Evolutionary conservation across 805 yeast species (phyloP).

Genomic region (Kregervanrija fluxuum): DNA sequence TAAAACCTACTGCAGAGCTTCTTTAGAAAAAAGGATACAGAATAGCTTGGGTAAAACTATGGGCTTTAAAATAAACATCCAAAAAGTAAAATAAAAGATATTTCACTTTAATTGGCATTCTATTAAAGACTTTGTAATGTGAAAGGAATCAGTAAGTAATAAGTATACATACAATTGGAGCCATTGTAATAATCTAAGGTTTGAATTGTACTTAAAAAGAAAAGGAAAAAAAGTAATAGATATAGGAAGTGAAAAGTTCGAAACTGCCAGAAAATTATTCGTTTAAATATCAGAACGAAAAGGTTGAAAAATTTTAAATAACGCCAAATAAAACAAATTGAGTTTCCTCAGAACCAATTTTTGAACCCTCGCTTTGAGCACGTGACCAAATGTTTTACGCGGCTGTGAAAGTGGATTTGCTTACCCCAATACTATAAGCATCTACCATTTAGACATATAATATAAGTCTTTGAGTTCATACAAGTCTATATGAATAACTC

Average conservation of each 20-base stretch:
- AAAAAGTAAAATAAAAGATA: not conserved
- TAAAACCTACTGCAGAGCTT: conserved; percentile 9
- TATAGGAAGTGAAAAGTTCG: not conserved
- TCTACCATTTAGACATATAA: no score
- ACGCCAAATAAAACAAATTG: not conserved
- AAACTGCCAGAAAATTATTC: no score
- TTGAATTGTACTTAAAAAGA: not conserved
- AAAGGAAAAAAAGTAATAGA: not conserved
- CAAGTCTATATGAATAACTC: not conserved
- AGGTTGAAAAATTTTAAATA: not conserved
- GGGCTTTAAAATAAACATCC: conserved; percentile 18
- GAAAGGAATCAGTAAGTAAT: not conserved
- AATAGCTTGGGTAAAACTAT: conserved; percentile 15
- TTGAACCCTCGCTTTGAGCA: conserved; percentile 2
- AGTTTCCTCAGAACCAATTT: not conserved
- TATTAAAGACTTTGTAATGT: conserved; percentile 11
- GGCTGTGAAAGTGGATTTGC: no score
- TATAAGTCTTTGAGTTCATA: not conserved
- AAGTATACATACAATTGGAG: conserved; percentile 30
- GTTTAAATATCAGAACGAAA: no score
- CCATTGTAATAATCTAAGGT: conserved; percentile 18
- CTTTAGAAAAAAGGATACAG: conserved; percentile 7
- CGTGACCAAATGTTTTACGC: not conserved
- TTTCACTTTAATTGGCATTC: conserved; percentile 19
- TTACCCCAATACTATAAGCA: not conserved